Percentiles rank a stretch among this genome's conserved stretches.
Conservation (phyloP, 495 filamentous ascomycete genomes). For the Sporormia fimetaria region DNA sequence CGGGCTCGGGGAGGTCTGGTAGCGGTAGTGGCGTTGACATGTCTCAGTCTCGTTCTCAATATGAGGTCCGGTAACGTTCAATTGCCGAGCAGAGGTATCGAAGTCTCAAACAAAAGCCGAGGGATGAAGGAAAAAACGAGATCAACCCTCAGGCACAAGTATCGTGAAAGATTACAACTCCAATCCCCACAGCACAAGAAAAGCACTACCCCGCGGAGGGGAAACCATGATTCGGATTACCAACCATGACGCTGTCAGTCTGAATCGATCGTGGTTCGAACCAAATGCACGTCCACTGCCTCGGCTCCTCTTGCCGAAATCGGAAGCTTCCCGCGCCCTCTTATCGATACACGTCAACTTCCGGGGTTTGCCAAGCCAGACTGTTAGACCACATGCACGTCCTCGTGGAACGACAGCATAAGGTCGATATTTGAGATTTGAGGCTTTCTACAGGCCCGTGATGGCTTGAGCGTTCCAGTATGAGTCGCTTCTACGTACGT, state of each 20-base stretch:
- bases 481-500: constrained; percentile 39
- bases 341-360: no score
- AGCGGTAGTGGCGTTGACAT: constrained; percentile 18
- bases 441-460: no score
- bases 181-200: no score
- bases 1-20: constrained; percentile 42
- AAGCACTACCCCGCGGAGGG: background rate
- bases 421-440: no score
- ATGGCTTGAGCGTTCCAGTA: constrained; percentile 22
- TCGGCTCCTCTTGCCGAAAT: constrained; percentile 17
- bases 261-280: background rate
- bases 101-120: background rate
- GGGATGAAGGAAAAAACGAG: constrained; percentile 1
- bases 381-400: no score
- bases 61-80: no score
- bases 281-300: constrained; percentile 5
- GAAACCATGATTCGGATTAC: constrained; percentile 8
- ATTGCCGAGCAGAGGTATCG: background rate
- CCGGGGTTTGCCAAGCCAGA: no score
- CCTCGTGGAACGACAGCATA: no score
- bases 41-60: no score
- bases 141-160: no score
- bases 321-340: background rate
- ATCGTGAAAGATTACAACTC: no score
- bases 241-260: constrained; percentile 4